A percentile compares a stretch with the other conserved stretches of the same genome.
phyloP scores from a whole-genome alignment of 805 yeast genomes.

The Candida michaelii region DNA sequence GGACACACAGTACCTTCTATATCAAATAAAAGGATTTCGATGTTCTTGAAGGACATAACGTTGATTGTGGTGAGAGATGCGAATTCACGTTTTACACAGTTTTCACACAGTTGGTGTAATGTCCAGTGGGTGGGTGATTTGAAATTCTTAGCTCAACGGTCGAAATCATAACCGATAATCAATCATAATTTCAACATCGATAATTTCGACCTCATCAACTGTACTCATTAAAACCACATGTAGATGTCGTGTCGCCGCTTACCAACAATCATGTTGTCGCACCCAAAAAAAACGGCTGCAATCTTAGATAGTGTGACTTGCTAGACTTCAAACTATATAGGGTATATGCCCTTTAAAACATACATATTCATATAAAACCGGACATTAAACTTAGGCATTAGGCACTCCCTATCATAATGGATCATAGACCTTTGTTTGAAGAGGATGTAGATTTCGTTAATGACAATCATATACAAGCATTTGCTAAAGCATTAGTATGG shows the following conservation, averaged over 20 bases:
- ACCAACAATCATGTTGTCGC: slow-evolving; percentile 2
- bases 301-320: slow-evolving; percentile 4
- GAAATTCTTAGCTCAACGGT: no score
- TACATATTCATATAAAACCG: no score
- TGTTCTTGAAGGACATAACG: not conserved
- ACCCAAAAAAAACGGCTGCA: slow-evolving; percentile 5
- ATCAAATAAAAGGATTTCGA: slow-evolving; percentile 42
- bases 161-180: no score
- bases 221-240: no score
- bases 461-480: slow-evolving; percentile 37
- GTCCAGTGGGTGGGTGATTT: no score
- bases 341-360: slow-evolving; percentile 1
- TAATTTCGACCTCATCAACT: no score
- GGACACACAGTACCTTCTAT: slow-evolving; percentile 95
- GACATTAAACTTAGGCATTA: no score
- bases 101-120: not conserved
- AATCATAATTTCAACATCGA: no score
- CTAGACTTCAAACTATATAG: not conserved
- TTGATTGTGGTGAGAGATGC: not conserved
- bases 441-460: slow-evolving; percentile 25
- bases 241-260: slow-evolving; percentile 2
- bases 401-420: no score
- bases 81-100: slow-evolving; percentile 4
- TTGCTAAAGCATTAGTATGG: slow-evolving; percentile 41
- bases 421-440: slow-evolving; percentile 6